Evolutionary conservation across 2,329 filamentous ascomycete genomes (phyloP).

Genomic region (Colletotrichum melonis): DNA sequence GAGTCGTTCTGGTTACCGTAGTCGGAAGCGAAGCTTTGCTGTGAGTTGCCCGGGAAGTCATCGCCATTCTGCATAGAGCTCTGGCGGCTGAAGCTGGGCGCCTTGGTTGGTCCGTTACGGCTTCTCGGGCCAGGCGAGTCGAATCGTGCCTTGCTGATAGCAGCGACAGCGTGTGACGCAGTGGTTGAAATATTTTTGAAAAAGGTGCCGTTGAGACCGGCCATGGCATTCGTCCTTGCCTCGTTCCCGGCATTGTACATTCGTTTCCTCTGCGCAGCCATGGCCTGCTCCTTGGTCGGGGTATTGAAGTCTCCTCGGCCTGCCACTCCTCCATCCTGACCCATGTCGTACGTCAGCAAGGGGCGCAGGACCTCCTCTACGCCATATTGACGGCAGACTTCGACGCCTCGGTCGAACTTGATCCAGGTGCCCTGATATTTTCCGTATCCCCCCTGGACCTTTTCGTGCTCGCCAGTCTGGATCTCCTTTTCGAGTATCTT

Average conservation of each 20-base stretch:
- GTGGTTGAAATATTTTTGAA: constrained; percentile 97
- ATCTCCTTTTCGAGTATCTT: constrained; percentile 99
- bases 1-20: constrained; percentile 80
- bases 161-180: constrained; percentile 91
- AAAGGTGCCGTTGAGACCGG: constrained; percentile 78
- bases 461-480: constrained; percentile 94
- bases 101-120: constrained; percentile 72
- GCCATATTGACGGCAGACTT: constrained; percentile 85
- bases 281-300: constrained; percentile 97
- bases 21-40: constrained; percentile 85
- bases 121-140: constrained; percentile 83
- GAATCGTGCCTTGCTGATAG: constrained; percentile 95
- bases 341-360: constrained; percentile 84
- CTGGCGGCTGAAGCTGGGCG: constrained; percentile 77
- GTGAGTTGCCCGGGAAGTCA: constrained; percentile 78
- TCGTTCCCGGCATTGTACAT: constrained; percentile 85
- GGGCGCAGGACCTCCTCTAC: constrained; percentile 82
- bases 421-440: constrained; percentile 99
- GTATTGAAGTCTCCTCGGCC: constrained; percentile 86
- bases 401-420: constrained; percentile 88
- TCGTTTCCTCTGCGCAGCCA: constrained; percentile 93
- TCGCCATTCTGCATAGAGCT: constrained; percentile 78
- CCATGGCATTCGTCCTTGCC: constrained; percentile 70
- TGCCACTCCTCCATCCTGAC: constrained; percentile 77
- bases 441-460: constrained; percentile 97